Conservation (phyloP, 768 basidiomycete species). For the Russula vinacea region DNA sequence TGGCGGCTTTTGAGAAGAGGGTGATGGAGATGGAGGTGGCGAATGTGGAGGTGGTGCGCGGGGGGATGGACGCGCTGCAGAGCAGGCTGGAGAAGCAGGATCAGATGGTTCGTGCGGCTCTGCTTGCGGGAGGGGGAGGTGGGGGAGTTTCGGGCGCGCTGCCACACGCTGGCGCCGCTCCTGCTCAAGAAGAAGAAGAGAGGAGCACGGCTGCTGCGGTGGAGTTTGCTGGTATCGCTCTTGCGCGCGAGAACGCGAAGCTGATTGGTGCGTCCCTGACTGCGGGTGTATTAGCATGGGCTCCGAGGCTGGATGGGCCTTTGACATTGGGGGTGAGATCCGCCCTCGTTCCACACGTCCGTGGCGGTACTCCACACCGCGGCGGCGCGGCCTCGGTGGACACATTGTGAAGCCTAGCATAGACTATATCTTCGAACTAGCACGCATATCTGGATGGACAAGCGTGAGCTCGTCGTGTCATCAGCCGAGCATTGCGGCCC, state of each 20-base stretch:
- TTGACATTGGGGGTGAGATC: constrained; percentile 5
- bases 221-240: constrained; percentile 23
- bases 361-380: background rate
- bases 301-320: constrained; percentile 15
- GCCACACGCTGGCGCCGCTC: no score
- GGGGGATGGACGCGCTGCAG: constrained; percentile 15
- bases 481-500: background rate
- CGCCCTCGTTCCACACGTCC: background rate
- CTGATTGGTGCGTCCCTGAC: constrained; percentile 9
- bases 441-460: background rate
- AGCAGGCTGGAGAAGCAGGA: constrained; percentile 25
- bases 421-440: background rate
- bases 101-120: background rate
- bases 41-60: constrained; percentile 30
- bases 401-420: background rate
- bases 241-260: constrained; percentile 3
- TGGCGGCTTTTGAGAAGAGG: constrained; percentile 86
- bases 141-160: background rate
- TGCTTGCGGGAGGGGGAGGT: no score
- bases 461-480: background rate
- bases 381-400: background rate
- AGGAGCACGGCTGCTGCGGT: constrained; percentile 5
- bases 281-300: constrained; percentile 18
- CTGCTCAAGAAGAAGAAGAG: background rate
- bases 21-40: constrained; percentile 53